Percentiles rank a stretch among this genome's conserved stretches.
Conservation (phyloP, 352 stramenopile species). For the Phytophthora boehmeriae region DNA sequence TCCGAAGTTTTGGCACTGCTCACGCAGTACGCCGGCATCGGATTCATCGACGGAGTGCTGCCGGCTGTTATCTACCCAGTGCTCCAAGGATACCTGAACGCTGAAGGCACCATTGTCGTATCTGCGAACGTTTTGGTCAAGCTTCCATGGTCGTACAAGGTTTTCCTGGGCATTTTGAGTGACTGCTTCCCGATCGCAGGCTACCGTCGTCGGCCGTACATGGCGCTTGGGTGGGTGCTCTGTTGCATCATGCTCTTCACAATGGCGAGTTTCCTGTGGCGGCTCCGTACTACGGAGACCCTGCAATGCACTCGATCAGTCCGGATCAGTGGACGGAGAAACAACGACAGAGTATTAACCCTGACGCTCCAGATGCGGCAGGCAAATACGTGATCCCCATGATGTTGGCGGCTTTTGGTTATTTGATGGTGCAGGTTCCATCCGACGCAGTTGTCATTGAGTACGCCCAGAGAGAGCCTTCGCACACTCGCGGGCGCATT, state of each 20-base stretch:
- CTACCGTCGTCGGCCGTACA: constrained; percentile 63
- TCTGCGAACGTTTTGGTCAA: constrained; percentile 55
- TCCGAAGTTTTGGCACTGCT: constrained; percentile 42
- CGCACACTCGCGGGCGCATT: constrained; percentile 49
- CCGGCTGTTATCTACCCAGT: constrained; percentile 61
- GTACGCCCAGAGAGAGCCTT: constrained; percentile 57
- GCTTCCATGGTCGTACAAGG: constrained; percentile 65
- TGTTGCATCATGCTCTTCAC: constrained; percentile 54
- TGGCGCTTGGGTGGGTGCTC: constrained; percentile 59
- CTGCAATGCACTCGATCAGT: constrained; percentile 34
- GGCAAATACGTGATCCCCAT: constrained; percentile 67
- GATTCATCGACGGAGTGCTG: constrained; percentile 52
- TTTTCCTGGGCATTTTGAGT: constrained; percentile 62
- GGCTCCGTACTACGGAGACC: constrained; percentile 55
- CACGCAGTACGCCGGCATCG: constrained; percentile 61
- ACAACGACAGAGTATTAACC: constrained; percentile 49
- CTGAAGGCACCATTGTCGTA: constrained; percentile 57
- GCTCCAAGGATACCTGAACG: constrained; percentile 62
- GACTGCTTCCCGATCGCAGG: constrained; percentile 68
- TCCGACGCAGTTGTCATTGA: constrained; percentile 72
- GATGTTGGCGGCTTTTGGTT: constrained; percentile 76
- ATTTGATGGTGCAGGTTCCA: constrained; percentile 60
- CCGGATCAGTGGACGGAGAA: constrained; percentile 38
- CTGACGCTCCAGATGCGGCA: constrained; percentile 36
- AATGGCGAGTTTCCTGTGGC: constrained; percentile 46